Evolutionary conservation across 768 basidiomycete species (phyloP).

Genomic region (Podaxis sp.): DNA sequence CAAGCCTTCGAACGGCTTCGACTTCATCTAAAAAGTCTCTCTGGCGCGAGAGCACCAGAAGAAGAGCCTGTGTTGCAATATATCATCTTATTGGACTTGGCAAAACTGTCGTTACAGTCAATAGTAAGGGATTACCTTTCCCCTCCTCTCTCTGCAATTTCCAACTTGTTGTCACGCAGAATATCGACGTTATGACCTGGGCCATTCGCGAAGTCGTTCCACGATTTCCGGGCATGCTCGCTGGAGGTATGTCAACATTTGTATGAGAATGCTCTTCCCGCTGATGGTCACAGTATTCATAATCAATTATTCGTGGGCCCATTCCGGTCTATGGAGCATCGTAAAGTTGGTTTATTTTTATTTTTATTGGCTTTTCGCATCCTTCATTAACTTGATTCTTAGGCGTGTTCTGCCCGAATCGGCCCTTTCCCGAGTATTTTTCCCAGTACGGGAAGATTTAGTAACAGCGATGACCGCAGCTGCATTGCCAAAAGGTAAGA

Average conservation of each 20-base stretch:
- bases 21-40: slow-evolving; percentile 50
- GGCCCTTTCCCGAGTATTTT: slow-evolving; percentile 63
- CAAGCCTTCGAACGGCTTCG: slow-evolving; percentile 57
- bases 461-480: slow-evolving; percentile 50
- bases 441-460: slow-evolving; percentile 56
- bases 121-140: slow-evolving; percentile 41
- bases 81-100: slow-evolving; percentile 64
- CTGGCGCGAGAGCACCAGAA: slow-evolving; percentile 28
- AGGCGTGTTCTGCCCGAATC: slow-evolving; percentile 63
- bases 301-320: slow-evolving; percentile 73
- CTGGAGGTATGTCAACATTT: slow-evolving; percentile 48
- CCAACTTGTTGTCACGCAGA: slow-evolving; percentile 32
- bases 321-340: slow-evolving; percentile 65
- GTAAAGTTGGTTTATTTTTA: slow-evolving; percentile 47
- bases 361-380: not conserved
- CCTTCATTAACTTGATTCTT: slow-evolving; percentile 13
- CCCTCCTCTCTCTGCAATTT: not conserved
- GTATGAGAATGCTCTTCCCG: not conserved
- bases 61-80: slow-evolving; percentile 57
- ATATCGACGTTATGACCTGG: slow-evolving; percentile 63
- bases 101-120: slow-evolving; percentile 51
- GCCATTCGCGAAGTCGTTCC: slow-evolving; percentile 64
- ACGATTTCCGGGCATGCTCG: slow-evolving; percentile 74
- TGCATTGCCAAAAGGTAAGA: slow-evolving; percentile 57
- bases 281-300: slow-evolving; percentile 50